A percentile compares a stretch with the other conserved stretches of the same genome.
phyloP scores from a whole-genome alignment of 1,284 basidiomycete species.

The Rhodotorula sp. region DNA sequence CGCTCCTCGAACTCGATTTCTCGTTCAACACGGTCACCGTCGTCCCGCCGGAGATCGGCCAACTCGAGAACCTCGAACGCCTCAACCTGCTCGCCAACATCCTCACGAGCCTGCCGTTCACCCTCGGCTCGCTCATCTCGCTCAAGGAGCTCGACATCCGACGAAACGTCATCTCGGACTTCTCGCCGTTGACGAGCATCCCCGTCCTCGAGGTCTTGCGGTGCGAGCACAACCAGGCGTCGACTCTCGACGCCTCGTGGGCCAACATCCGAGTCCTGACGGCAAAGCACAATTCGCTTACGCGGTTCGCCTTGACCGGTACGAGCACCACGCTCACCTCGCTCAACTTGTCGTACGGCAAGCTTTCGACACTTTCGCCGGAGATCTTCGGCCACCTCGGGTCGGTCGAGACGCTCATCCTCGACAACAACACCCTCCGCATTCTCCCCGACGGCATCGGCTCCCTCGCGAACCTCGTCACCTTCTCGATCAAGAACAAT shows the following conservation, averaged over 20 bases:
- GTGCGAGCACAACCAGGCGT: conserved; percentile 77
- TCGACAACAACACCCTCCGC: conserved; percentile 86
- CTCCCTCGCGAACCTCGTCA: conserved; percentile 66
- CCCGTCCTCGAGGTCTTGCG: conserved; percentile 66
- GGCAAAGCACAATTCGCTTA: conserved; percentile 62
- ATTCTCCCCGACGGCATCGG: conserved; percentile 78
- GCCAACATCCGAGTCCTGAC: conserved; percentile 55
- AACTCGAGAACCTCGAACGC: conserved; percentile 66
- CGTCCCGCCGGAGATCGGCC: conserved; percentile 76
- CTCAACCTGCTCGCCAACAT: conserved; percentile 88
- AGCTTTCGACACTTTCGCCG: conserved; percentile 80
- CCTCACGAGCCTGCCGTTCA: conserved; percentile 70
- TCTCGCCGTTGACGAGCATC: conserved; percentile 66
- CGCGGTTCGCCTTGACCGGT: conserved; percentile 51
- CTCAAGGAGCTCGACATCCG: conserved; percentile 76
- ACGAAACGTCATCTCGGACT: conserved; percentile 73
- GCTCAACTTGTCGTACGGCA: conserved; percentile 86
- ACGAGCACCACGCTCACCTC: conserved; percentile 70
- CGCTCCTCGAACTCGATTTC: conserved; percentile 80
- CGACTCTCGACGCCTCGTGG: conserved; percentile 63
- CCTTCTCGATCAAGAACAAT: conserved; percentile 86
- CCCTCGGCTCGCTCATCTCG: conserved; percentile 61
- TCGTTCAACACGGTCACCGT: conserved; percentile 89
- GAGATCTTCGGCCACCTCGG: conserved; percentile 66
- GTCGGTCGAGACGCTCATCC: conserved; percentile 66